phyloP scores from a whole-genome alignment of 805 yeast species.

The Brettanomyces anomalus region DNA sequence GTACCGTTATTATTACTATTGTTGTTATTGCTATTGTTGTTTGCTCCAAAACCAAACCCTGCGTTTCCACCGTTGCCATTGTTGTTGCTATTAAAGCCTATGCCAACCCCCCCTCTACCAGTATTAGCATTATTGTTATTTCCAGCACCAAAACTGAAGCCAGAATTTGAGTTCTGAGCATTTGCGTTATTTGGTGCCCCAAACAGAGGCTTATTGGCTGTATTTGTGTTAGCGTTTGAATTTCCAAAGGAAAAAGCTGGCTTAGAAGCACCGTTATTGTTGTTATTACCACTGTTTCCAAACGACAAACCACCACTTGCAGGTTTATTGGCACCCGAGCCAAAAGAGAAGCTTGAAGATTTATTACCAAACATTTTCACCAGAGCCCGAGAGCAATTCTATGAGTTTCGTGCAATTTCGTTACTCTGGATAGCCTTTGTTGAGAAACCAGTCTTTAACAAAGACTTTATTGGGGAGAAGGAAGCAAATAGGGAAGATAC shows the following conservation, averaged over 20 bases:
- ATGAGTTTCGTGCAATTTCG: no score
- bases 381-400: no score
- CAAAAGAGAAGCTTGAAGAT: constrained; percentile 22
- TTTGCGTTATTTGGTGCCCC: not conserved
- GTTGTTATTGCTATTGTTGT: not conserved
- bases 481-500: no score
- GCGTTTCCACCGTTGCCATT: no score
- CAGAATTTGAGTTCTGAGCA: not conserved
- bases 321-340: constrained; percentile 9
- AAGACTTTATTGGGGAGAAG: no score
- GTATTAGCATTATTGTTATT: no score
- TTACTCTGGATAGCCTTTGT: no score
- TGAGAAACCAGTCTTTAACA: no score
- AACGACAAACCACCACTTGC: constrained; percentile 26
- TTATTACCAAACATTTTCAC: constrained; percentile 8
- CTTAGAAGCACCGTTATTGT: constrained; percentile 8
- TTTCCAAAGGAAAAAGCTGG: constrained; percentile 5
- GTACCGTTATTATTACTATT: not conserved
- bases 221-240: constrained; percentile 5
- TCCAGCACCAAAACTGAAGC: no score
- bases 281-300: constrained; percentile 12
- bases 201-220: not conserved
- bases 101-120: no score
- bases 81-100: no score
- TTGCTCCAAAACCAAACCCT: no score